Evolutionary conservation across 2,329 filamentous ascomycete genomes (phyloP).

Genomic region (Cryphonectria radicalis): DNA sequence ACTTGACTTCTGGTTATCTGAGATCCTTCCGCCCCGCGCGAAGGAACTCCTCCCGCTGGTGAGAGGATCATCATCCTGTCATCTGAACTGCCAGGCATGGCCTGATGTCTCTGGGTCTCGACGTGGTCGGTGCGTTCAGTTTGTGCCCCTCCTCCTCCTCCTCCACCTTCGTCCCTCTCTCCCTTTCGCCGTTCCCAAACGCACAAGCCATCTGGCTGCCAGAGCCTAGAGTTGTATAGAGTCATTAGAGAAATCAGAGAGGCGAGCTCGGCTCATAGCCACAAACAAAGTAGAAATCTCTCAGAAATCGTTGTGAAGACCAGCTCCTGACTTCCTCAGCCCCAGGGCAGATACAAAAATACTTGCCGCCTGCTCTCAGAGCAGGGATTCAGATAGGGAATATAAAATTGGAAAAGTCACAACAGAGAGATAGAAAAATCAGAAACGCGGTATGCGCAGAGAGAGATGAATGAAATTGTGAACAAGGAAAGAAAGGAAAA

Average conservation of each 20-base stretch:
- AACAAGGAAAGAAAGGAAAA: slow-evolving; percentile 12
- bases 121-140: not conserved
- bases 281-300: slow-evolving; percentile 6
- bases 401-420: slow-evolving; percentile 8
- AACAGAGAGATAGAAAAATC: not conserved
- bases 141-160: not conserved
- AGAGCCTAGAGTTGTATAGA: slow-evolving; percentile 9
- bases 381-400: slow-evolving; percentile 8
- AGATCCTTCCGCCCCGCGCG: slow-evolving; percentile 9
- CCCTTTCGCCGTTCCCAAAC: not conserved
- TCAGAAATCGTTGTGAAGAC: slow-evolving; percentile 12
- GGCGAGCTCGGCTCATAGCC: not conserved
- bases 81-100: not conserved
- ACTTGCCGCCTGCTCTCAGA: slow-evolving; percentile 20
- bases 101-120: not conserved
- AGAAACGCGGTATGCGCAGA: slow-evolving; percentile 1
- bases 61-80: slow-evolving; percentile 4
- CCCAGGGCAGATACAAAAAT: slow-evolving; percentile 10
- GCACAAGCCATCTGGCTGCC: slow-evolving; percentile 7
- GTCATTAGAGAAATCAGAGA: slow-evolving; percentile 1
- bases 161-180: not conserved
- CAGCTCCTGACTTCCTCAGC: slow-evolving; percentile 9
- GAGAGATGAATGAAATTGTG: slow-evolving; percentile 18
- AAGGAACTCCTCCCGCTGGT: slow-evolving; percentile 1
- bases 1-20: not conserved